These are phyloP conservation scores for Tricholoma flavovirens DNA, from an alignment of 768 basidiomycete genomes.

Conservation along the genomic window DNA sequence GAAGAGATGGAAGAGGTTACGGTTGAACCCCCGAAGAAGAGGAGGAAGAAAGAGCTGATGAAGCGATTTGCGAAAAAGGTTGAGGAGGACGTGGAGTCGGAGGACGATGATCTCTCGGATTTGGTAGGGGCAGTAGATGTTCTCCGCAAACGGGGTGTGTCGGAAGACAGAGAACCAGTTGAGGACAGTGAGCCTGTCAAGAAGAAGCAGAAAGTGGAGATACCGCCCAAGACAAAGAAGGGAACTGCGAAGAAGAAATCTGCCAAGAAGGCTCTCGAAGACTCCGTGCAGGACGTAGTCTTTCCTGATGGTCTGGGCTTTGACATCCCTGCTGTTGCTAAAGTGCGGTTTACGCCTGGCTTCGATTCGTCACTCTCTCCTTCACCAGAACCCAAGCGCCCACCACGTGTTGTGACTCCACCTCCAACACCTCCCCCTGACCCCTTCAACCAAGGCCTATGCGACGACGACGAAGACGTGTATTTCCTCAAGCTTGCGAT, in stretches of 20 bases:
- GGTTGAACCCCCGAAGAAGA: slow-evolving; percentile 51
- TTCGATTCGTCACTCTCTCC: slow-evolving; percentile 42
- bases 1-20: slow-evolving; percentile 32
- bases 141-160: slow-evolving; percentile 39
- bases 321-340: slow-evolving; percentile 43
- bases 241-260: slow-evolving; percentile 35
- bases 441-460: slow-evolving; percentile 50
- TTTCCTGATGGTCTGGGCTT: slow-evolving; percentile 44
- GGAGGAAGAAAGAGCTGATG: slow-evolving; percentile 43
- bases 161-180: slow-evolving; percentile 34
- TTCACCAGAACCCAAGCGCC: slow-evolving; percentile 33
- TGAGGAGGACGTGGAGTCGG: slow-evolving; percentile 52
- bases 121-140: slow-evolving; percentile 24
- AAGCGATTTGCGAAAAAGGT: slow-evolving; percentile 28
- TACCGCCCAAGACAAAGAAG: slow-evolving; percentile 30
- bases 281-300: slow-evolving; percentile 43
- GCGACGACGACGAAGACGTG: slow-evolving; percentile 85
- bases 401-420: slow-evolving; percentile 27
- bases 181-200: slow-evolving; percentile 33
- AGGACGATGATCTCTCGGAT: slow-evolving; percentile 46
- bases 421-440: slow-evolving; percentile 48
- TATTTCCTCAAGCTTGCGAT: slow-evolving; percentile 70
- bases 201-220: slow-evolving; percentile 38
- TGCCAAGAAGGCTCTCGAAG: slow-evolving; percentile 23
- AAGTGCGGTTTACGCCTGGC: slow-evolving; percentile 41